Conservation (phyloP, 306 rosid species). For the Fragaria nilgerrensis region DNA sequence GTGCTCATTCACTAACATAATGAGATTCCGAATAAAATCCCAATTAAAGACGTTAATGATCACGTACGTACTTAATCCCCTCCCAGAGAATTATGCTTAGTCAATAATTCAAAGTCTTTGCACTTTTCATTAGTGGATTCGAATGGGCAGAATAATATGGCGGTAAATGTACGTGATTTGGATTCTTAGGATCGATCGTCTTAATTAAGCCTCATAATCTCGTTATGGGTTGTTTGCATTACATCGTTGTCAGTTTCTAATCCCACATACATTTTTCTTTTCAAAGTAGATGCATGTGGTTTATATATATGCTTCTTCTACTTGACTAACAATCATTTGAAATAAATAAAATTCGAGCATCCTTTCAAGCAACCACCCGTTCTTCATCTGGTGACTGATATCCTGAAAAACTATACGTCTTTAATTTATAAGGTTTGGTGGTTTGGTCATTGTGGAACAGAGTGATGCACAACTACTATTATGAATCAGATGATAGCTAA, state of each 20-base stretch:
- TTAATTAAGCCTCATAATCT: slow-evolving; percentile 30
- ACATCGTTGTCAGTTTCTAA: slow-evolving; percentile 30
- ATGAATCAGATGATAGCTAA: not conserved
- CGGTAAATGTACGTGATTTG: slow-evolving; percentile 33
- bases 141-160: slow-evolving; percentile 45
- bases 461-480: not conserved
- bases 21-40: slow-evolving; percentile 26
- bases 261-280: not conserved
- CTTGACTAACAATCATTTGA: slow-evolving; percentile 12
- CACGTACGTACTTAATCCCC: slow-evolving; percentile 1
- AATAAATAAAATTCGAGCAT: not conserved
- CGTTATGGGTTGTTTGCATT: slow-evolving; percentile 28
- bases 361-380: not conserved
- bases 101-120: slow-evolving; percentile 21
- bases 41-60: not conserved
- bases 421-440: not conserved
- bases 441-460: not conserved
- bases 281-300: slow-evolving; percentile 2
- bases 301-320: slow-evolving; percentile 2
- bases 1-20: slow-evolving; percentile 2
- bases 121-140: slow-evolving; percentile 25
- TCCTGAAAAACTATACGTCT: not conserved
- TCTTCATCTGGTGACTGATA: not conserved
- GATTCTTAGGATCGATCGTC: slow-evolving; percentile 35
- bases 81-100: slow-evolving; percentile 17